phyloP scores from a whole-genome alignment of 2,329 filamentous ascomycete species.

The Trichoderma polysporum region DNA sequence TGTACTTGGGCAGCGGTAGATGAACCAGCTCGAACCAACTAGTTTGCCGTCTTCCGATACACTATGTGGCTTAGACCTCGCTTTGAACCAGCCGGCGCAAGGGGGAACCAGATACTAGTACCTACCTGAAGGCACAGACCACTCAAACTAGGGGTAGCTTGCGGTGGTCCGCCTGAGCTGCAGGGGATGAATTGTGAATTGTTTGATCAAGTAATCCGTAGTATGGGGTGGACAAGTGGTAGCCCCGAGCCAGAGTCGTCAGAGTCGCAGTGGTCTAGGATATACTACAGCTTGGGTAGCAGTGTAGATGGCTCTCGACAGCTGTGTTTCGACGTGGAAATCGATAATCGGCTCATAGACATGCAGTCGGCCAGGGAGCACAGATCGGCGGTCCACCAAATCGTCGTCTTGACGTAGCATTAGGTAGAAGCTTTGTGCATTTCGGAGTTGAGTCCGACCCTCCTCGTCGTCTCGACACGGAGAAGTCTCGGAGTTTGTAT shows the following conservation, averaged over 20 bases:
- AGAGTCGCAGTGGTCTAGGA: background rate
- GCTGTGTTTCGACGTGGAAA: background rate
- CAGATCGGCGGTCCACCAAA: background rate
- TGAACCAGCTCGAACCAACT: background rate
- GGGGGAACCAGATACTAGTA: background rate
- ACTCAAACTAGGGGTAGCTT: background rate
- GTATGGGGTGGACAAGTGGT: background rate
- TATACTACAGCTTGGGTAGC: background rate
- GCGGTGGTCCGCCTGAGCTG: background rate
- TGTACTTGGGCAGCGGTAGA: background rate
- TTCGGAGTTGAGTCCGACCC: background rate
- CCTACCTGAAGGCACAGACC: background rate
- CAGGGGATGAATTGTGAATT: background rate
- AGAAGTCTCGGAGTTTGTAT: slow-evolving; percentile 6
- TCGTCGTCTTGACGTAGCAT: background rate
- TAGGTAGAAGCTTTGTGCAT: background rate
- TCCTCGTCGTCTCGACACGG: background rate
- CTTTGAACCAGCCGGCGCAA: background rate
- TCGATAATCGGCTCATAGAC: background rate
- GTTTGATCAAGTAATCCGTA: background rate
- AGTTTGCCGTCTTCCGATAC: slow-evolving; percentile 15
- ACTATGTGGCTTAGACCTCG: slow-evolving; percentile 16
- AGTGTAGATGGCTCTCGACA: background rate
- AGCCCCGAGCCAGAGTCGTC: background rate
- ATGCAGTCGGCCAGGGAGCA: background rate